These are phyloP conservation scores for Alloteropsis semialata DNA, from an alignment of 176 grass and related monocot genomes.

Conservation along the genomic window DNA sequence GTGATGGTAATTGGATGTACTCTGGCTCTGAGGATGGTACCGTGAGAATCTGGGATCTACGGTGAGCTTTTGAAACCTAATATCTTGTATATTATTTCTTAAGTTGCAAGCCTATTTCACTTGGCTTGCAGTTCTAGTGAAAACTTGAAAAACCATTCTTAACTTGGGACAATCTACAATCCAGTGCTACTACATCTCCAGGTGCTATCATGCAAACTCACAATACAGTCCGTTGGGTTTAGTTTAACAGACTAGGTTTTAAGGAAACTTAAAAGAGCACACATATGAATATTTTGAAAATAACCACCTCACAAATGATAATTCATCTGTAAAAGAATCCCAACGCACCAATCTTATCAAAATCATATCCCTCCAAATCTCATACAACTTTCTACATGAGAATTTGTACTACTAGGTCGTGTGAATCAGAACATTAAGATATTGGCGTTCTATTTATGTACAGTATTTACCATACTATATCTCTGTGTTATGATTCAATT, in stretches of 20 bases:
- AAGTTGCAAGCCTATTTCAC: background rate
- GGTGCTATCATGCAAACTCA: background rate
- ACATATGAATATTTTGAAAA: background rate
- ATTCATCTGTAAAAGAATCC: background rate
- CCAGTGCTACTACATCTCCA: background rate
- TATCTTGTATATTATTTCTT: conserved; percentile 4
- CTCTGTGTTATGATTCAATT: background rate
- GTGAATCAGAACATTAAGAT: background rate
- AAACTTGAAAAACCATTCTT: background rate
- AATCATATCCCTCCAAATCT: background rate
- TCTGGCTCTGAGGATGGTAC: conserved; percentile 97
- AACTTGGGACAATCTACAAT: background rate
- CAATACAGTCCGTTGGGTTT: background rate
- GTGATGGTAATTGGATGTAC: conserved; percentile 99
- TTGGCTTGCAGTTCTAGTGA: background rate
- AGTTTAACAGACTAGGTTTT: background rate
- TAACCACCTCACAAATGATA: background rate
- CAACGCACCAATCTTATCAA: background rate
- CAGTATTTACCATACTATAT: background rate
- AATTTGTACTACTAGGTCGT: background rate
- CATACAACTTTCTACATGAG: background rate
- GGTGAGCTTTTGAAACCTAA: conserved; percentile 38
- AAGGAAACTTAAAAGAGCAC: background rate
- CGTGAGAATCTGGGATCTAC: conserved; percentile 96
- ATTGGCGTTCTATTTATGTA: background rate